Base-by-base conservation (phyloP, 1,139 yeast species). In the Pichia sp. region DNA sequence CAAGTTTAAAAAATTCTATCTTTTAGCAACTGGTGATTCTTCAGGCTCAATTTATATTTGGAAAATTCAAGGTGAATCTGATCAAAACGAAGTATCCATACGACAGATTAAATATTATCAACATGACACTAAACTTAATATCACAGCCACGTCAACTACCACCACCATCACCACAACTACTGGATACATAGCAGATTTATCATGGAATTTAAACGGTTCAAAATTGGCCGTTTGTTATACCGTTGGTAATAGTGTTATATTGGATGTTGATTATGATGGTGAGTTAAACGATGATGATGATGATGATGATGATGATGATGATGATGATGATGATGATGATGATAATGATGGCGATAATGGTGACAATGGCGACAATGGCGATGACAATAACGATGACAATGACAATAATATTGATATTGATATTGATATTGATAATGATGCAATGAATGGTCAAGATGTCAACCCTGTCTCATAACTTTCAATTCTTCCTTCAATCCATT, bases 11-110 rank as follows among this genome's bases (percentile, higher is more conserved):
- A 41, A 65, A 68, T 33, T 74, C 67, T 22, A 39, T 61, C 18
- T 46, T 10, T 64, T 84, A 41, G 90, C 84, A 0, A 67, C 83
- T 2, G 91, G 87, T 1, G 87, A 84, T 55, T 77, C 80, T 54
- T 77, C 75, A 45, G 90, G 90, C 0, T 72, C 73, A 44, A 71
- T 83, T 14, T 63, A 76, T 3, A 61, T 83, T 2, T 83, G 87
- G 85, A 77, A 77, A 56, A 63, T 79, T 2, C 56, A 38, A 10
- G 31, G 13, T 5, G 28, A 29, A 18, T 2, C 29, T 8, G 42
- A 46, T 25, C 29, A 27, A 18, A 22, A 27, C n/a, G 30, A 9
- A 5, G 39, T 50, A 14, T 36, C 25, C n/a, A 49, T 45, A 38
- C 51, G 38, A 43, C 50, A 41, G 47, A 34, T 49, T 19, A 54